Evolutionary conservation across 1,284 basidiomycete species (phyloP).

Genomic region (Agaricales sp.): DNA sequence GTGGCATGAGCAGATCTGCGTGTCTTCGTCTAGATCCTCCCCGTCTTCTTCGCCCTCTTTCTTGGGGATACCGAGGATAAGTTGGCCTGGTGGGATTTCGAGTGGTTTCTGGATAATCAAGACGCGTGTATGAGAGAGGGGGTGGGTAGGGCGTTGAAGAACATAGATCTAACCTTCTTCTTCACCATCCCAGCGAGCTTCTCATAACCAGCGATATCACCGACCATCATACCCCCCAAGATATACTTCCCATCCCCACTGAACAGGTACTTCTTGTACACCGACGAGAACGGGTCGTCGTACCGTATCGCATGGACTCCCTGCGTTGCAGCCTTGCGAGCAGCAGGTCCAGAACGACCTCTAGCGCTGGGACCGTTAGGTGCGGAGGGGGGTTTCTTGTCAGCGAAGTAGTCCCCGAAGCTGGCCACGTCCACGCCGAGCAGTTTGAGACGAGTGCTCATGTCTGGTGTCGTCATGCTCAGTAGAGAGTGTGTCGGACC

Average conservation of each 20-base stretch:
- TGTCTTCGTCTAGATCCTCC: constrained; percentile 61
- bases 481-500: constrained; percentile 36
- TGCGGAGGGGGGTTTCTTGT: constrained; percentile 27
- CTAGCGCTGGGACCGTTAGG: constrained; percentile 12
- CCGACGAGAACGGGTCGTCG: constrained; percentile 58
- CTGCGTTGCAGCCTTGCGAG: constrained; percentile 19
- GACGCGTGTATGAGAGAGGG: constrained; percentile 4
- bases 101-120: constrained; percentile 47
- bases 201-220: constrained; percentile 62
- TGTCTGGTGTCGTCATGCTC: constrained; percentile 22
- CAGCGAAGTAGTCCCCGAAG: constrained; percentile 73
- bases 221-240: constrained; percentile 76
- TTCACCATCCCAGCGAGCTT: constrained; percentile 65
- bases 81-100: constrained; percentile 54
- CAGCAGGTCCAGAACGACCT: constrained; percentile 13
- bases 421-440: constrained; percentile 72
- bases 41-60: constrained; percentile 47
- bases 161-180: constrained; percentile 38
- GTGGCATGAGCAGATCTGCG: constrained; percentile 65
- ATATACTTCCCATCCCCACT: constrained; percentile 67
- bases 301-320: constrained; percentile 58
- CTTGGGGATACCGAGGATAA: constrained; percentile 54
- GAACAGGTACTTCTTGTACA: constrained; percentile 77
- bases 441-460: constrained; percentile 30
- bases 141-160: constrained; percentile 1